Evolutionary conservation across 208 protist species (phyloP).

Genomic region (Crithidia bombi): DNA sequence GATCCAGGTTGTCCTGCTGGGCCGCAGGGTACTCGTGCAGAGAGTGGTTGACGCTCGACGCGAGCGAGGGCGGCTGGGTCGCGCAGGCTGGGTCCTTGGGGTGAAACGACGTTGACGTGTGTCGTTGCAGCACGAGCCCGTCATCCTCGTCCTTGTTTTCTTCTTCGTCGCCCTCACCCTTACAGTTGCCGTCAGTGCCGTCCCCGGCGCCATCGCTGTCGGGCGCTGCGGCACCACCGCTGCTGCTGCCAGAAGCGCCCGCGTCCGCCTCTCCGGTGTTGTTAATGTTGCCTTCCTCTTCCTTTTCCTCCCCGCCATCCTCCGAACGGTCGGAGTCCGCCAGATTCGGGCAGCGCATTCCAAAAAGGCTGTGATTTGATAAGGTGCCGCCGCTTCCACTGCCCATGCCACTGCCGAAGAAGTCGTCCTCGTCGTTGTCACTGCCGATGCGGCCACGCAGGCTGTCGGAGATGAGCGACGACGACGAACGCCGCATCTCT

Average conservation of each 20-base stretch:
- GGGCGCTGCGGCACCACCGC: neutral
- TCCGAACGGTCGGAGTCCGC: conserved; percentile 4
- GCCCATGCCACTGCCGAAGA: conserved; percentile 7
- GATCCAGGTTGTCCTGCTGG: conserved; percentile 19
- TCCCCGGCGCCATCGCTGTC: no score
- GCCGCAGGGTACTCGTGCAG: conserved; percentile 8
- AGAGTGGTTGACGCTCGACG: conserved; percentile 18
- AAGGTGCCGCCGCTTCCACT: conserved; percentile 5
- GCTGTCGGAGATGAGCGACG: conserved; percentile 23
- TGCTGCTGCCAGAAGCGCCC: neutral
- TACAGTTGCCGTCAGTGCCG: neutral
- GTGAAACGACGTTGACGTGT: conserved; percentile 16
- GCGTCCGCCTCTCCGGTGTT: neutral
- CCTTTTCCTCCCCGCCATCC: neutral
- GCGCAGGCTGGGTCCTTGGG: conserved; percentile 22
- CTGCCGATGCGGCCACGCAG: neutral
- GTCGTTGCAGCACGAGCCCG: neutral
- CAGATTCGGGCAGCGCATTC: conserved; percentile 8
- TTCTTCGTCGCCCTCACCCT: neutral
- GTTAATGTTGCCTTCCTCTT: neutral
- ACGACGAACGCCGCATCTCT: conserved; percentile 38
- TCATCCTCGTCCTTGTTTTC: conserved; percentile 1
- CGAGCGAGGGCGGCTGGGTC: conserved; percentile 34
- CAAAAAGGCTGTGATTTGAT: conserved; percentile 33
- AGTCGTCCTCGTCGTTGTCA: conserved; percentile 31